phyloP scores from a whole-genome alignment of 2,329 filamentous ascomycete species.

The Magnaporthiopsis rhizophila region DNA sequence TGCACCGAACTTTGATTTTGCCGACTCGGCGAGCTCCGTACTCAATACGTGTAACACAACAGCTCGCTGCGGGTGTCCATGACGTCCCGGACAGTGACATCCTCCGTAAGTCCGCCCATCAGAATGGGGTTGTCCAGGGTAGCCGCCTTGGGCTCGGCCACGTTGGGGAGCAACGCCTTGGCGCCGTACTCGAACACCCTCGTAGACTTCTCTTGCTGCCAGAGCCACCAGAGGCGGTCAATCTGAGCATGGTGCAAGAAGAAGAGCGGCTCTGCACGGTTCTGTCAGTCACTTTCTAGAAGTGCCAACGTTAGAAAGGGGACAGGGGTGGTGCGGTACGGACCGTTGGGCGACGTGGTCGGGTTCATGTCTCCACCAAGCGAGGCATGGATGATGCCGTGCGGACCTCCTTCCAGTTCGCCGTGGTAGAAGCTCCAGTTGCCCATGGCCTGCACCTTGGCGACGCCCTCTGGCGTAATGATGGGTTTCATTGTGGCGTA shows the following conservation, averaged over 20 bases:
- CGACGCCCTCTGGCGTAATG: constrained; percentile 14
- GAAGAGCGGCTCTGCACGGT: constrained; percentile 17
- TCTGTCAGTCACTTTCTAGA: constrained; percentile 11
- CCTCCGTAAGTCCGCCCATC: neutral
- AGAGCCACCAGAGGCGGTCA: constrained; percentile 14
- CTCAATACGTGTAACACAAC: neutral
- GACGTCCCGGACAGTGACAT: neutral
- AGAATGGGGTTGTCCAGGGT: neutral
- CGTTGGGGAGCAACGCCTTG: neutral
- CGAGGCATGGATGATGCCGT: constrained; percentile 20
- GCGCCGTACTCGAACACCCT: neutral
- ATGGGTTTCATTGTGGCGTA: constrained; percentile 15
- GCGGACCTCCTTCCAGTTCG: constrained; percentile 23
- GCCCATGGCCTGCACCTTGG: neutral
- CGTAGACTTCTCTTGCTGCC: constrained; percentile 11
- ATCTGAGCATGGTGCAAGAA: constrained; percentile 19
- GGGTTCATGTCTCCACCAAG: constrained; percentile 15
- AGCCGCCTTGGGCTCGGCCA: neutral
- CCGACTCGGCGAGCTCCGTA: neutral
- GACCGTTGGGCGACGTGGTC: neutral
- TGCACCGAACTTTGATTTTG: no score
- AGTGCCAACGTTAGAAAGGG: neutral
- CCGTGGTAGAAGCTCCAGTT: constrained; percentile 10
- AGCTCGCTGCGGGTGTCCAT: neutral
- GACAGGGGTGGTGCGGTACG: neutral